Base-by-base conservation (phyloP, 2,329 filamentous ascomycete genomes). In the Trichoderma lentiforme region DNA sequence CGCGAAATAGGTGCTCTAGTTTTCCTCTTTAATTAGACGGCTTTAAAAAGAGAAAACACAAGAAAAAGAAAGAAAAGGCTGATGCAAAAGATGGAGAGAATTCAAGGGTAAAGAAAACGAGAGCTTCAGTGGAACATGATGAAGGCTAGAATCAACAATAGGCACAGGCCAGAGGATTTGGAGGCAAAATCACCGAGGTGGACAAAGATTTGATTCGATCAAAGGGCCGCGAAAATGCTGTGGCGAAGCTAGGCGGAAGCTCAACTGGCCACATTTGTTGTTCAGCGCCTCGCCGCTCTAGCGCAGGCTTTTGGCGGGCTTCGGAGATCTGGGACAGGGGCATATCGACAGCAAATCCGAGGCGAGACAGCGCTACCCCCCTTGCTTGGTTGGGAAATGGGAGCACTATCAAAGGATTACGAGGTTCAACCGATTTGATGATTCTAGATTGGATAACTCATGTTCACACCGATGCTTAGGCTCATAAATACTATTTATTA, bases 161-260 rank as follows among this genome's bases (percentile, higher is more conserved):
- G 57, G 28, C 47, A 67, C 32, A 68, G 51, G 43, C 26, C 36
- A 32, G 62, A 60, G 28, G 39, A 62, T 43, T 26, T 47, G 24
- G 72, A 56, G 70, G 73, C 72, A 58, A 56, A 72, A 61, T 53
- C 30, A 34, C 57, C 39, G 39, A n/a, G 9, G 28, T 21, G 21
- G 14, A 58, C 34, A 30, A 34, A 14, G 64, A 30, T 71, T 53
- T 24, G 47, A 53, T 58, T 71, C 30, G 63, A 47, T 43, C 64
- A 68, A 69, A 24, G 43, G 75, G 74, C 74, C 75, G 74, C 75
- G 75, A 76, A 70, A 73, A 57, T 58, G 71, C 65, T 61, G 75
- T 75, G 75, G 75, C 75, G 74, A 73, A 76, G 70, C 57, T 57
- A 34, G 28, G 58, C 39, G 68, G 58, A 64, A 51, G 60, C 60